Base-by-base conservation (phyloP, 1,139 yeast genomes). In the Scheffersomyces titani region DNA sequence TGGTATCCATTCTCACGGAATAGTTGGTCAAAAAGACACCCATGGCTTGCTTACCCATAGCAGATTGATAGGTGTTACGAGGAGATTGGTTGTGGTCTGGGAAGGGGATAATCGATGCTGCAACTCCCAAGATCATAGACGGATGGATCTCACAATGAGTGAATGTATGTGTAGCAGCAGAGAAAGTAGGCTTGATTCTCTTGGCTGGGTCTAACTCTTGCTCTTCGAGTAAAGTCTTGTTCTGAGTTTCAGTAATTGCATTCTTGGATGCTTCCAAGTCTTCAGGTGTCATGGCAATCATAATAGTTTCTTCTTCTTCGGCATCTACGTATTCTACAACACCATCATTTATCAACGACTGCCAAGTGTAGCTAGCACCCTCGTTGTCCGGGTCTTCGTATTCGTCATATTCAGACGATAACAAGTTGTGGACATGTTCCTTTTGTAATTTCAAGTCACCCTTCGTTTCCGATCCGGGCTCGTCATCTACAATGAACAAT, bases 11-110 rank as follows among this genome's bases (percentile, higher is more conserved):
- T 79, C 99, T 91, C 54, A 93, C 97, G 56, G 90, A 85, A 72
- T 94, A 96, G 70, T 94, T 94, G 5, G 99, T 94, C 69, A 94
- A 83, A 75, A 92, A 93, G n/a, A 96, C 99, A 71, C 99, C 99
- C 99, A 94, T 94, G 59, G 99, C 99, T 79, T 94, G 99, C 76
- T 94, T 94, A 86, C 99, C 99, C 99, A 94, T 94, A 62, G 99
- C 99, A 71, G 97, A 92, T 80, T 94, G 99, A 77, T 94, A 94
- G 6, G 99, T 94, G 74, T 94, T 94, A 87, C 99, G 96, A 58
- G 99, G 99, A 58, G 98, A 93, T 81, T 94, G 99, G 75, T 94
- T 94, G 76, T 94, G 99, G 77, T 94, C 99, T 18, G 99, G 99
- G 90, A 94, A 94, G 24, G 99, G 99, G 83, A 94, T 94, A 72